Percentiles rank a stretch among this genome's conserved stretches.
These are phyloP conservation scores for Beauveria sp. DNA, from an alignment of 2,329 filamentous ascomycete species.

Conservation along the genomic window DNA sequence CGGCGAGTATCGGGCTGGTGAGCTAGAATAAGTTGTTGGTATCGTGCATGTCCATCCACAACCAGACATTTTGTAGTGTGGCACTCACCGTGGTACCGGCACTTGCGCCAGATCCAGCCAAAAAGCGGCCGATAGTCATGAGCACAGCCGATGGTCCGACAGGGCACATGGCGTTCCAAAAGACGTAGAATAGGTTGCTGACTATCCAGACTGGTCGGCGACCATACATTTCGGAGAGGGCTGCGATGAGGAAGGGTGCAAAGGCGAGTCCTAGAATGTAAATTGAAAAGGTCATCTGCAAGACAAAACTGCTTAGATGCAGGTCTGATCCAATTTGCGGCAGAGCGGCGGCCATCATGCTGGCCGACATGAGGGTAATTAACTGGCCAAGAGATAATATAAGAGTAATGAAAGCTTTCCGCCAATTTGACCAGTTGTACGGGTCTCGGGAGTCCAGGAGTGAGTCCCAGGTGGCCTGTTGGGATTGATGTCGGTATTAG, in stretches of 20 bases:
- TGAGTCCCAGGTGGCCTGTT: conserved; percentile 36
- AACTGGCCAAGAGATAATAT: conserved; percentile 26
- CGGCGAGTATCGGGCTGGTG: conserved; percentile 26
- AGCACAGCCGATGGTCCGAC: conserved; percentile 22
- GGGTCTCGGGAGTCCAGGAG: conserved; percentile 52
- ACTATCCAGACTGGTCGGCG: conserved; percentile 26
- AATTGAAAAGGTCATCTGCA: conserved; percentile 27
- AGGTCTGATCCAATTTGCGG: conserved; percentile 25
- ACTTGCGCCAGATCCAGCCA: conserved; percentile 20
- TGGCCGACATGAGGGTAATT: conserved; percentile 28
- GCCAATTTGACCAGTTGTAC: conserved; percentile 48
- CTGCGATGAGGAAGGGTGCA: conserved; percentile 26
- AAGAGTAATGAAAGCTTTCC: conserved; percentile 19
- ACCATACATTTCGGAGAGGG: conserved; percentile 27
- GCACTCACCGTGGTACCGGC: conserved; percentile 21
- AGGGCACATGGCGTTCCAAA: conserved; percentile 29
- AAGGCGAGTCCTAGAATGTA: conserved; percentile 29
- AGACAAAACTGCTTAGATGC: conserved; percentile 14
- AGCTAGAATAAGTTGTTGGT: conserved; percentile 18
- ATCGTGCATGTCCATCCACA: background rate
- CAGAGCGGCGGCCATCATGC: conserved; percentile 29
- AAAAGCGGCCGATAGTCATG: conserved; percentile 24
- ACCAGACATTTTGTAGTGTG: background rate
- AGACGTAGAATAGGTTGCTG: conserved; percentile 25
- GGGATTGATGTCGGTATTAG: background rate